These are phyloP conservation scores for Xylaria sp. DNA, from an alignment of 2,329 filamentous ascomycete species.

Conservation along the genomic window DNA sequence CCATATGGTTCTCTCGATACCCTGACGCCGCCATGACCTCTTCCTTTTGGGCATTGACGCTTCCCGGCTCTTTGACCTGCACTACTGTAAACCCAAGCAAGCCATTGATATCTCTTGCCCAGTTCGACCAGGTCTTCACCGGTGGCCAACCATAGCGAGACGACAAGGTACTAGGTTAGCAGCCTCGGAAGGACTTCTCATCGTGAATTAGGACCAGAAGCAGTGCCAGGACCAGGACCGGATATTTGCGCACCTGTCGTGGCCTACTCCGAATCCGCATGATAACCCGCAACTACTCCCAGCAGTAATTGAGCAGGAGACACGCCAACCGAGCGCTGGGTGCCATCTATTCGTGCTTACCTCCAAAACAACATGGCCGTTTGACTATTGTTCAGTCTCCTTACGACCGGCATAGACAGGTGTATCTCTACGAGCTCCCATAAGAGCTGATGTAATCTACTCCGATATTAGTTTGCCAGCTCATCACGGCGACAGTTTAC, in stretches of 20 bases:
- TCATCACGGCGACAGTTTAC: conserved; percentile 33
- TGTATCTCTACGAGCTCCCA: conserved; percentile 12
- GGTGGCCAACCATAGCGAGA: conserved; percentile 15
- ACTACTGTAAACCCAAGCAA: conserved; percentile 3
- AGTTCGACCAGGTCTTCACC: conserved; percentile 11
- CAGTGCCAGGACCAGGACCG: neutral
- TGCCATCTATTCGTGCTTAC: conserved; percentile 22
- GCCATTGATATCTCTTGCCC: conserved; percentile 16
- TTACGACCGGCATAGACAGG: conserved; percentile 4
- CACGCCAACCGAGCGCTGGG: conserved; percentile 15
- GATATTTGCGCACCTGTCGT: conserved; percentile 26
- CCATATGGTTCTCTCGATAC: conserved; percentile 18
- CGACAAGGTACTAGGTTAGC: neutral
- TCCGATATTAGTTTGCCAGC: conserved; percentile 35
- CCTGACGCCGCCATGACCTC: conserved; percentile 22
- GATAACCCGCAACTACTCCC: conserved; percentile 9
- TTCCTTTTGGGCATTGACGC: conserved; percentile 14
- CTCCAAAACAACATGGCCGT: neutral
- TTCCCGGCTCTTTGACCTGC: conserved; percentile 21
- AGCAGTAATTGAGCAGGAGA: conserved; percentile 1
- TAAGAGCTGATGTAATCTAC: conserved; percentile 29
- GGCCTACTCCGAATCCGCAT: conserved; percentile 9
- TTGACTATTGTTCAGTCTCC: neutral
- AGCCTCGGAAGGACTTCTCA: conserved; percentile 6
- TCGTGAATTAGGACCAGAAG: neutral